Conservation (phyloP, 306 rosid species). For the Inga oerstediana region DNA sequence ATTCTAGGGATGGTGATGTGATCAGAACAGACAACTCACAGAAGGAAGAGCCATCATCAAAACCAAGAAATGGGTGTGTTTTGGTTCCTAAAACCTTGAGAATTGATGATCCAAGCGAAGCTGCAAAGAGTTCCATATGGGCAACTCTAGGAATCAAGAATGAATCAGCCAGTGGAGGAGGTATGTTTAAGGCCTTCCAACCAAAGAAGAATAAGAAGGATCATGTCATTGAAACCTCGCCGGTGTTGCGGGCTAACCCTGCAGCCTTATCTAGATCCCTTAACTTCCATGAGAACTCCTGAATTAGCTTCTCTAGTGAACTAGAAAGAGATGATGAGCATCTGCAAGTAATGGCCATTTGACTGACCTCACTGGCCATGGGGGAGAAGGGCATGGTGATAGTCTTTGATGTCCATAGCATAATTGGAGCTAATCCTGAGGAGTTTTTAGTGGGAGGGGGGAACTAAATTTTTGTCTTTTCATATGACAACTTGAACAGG, state of each 20-base stretch:
- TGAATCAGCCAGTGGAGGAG: conserved; percentile 57
- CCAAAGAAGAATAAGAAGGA: conserved; percentile 55
- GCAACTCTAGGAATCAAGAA: conserved; percentile 90
- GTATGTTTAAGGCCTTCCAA: conserved; percentile 74
- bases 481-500: conserved; percentile 43
- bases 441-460: conserved; percentile 31
- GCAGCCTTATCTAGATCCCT: conserved; percentile 91
- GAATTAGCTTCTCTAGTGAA: conserved; percentile 40
- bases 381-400: conserved; percentile 20
- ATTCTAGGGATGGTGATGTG: conserved; percentile 61
- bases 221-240: conserved; percentile 49
- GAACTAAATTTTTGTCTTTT: conserved; percentile 47
- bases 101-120: conserved; percentile 86
- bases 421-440: conserved; percentile 36
- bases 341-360: conserved; percentile 40
- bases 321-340: conserved; percentile 33
- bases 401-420: conserved; percentile 41
- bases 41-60: conserved; percentile 50
- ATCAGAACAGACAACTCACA: conserved; percentile 38
- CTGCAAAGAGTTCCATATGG: conserved; percentile 97
- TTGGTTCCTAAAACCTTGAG: conserved; percentile 85
- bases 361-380: conserved; percentile 32
- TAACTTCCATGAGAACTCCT: conserved; percentile 71
- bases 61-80: conserved; percentile 62
- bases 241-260: conserved; percentile 75